Evolutionary conservation across 176 grass and related monocot species (phyloP).

Genomic region (Paspalum notatum): DNA sequence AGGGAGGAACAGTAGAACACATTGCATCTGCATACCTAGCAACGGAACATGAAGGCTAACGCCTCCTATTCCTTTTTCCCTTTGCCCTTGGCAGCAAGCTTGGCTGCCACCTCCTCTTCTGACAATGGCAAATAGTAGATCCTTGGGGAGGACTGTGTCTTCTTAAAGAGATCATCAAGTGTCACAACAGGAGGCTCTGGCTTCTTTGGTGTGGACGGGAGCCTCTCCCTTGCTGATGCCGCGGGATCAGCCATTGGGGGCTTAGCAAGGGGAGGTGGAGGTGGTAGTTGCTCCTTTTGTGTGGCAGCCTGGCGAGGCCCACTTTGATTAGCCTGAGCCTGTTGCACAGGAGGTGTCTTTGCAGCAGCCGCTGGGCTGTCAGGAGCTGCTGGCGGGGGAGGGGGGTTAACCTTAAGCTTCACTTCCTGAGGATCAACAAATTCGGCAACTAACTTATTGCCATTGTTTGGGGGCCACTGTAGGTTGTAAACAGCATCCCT

Average conservation of each 20-base stretch:
- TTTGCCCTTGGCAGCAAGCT: conserved; percentile 66
- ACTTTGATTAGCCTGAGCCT: conserved; percentile 57
- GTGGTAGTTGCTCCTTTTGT: conserved; percentile 65
- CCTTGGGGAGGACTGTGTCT: conserved; percentile 84
- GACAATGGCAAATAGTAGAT: conserved; percentile 96
- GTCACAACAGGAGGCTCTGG: conserved; percentile 82
- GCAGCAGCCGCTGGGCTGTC: conserved; percentile 48
- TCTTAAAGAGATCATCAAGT: conserved; percentile 95
- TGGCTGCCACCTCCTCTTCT: conserved; percentile 81
- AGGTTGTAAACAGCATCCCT: conserved; percentile 88
- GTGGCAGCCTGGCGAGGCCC: conserved; percentile 36
- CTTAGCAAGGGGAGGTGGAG: conserved; percentile 48
- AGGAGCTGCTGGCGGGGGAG: conserved; percentile 43
- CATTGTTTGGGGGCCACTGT: conserved; percentile 94
- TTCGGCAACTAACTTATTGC: conserved; percentile 84
- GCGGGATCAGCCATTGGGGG: conserved; percentile 36
- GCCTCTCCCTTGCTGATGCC: conserved; percentile 42
- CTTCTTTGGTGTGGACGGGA: conserved; percentile 75
- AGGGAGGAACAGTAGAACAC: neutral
- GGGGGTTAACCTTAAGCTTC: conserved; percentile 64
- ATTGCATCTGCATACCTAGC: conserved; percentile 9
- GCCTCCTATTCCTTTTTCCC: conserved; percentile 42
- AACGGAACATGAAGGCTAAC: neutral
- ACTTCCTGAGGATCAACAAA: conserved; percentile 95
- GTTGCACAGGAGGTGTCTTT: conserved; percentile 46